Evolutionary conservation across 1,284 basidiomycete genomes (phyloP), one percentile per base, ranked within the genome.

Genomic region (Pholiota adiposa): DNA sequence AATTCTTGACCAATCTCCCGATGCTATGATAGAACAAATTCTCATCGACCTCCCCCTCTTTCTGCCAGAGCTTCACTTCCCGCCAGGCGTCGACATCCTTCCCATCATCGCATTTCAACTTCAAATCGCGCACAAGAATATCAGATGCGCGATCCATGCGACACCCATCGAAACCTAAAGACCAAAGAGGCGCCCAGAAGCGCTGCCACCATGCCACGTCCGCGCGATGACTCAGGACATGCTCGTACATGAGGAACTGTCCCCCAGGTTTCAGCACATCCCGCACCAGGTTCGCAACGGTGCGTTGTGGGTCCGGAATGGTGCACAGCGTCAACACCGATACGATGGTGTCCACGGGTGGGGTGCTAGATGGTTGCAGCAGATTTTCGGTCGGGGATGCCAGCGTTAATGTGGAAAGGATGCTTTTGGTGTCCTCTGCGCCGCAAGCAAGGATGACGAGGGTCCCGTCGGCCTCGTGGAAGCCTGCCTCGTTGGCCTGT

Each of bases 141-240:
- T 89, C 79, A 3, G 83, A 83, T 16, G 85, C 83, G 9, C 84
- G 75, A 65, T 88, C 84, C 46, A 90, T 62, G 59, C 73, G 75
- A 65, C 89, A 91, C 8, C 88, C 87, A 64, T 83, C 87, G 60
- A 86, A 84, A 0, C 74, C 70, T 0, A 75, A 27, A 4, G 67
- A 67, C 90, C 89, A 91, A 2, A 90, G 11, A 1, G 88, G 89
- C 3, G 85, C 79, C 87, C 88, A 90, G 53, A 88, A 79, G 1
- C 75, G 65, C 71, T 92, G 89, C 86, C 87, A 90, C 81, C 83
- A 82, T 8, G 80, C 80, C 2, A 88, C 79, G 55, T 83, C 81
- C n/a, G 67, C 58, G 0, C 71, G 66, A 0, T 76, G 78, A 63
- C 79, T 87, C 48, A 77, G 72, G 8, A 89, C 86, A 65, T 91